These are phyloP conservation scores for Penicillium riverlandense DNA, from an alignment of 495 filamentous ascomycete species.

Conservation along the genomic window DNA sequence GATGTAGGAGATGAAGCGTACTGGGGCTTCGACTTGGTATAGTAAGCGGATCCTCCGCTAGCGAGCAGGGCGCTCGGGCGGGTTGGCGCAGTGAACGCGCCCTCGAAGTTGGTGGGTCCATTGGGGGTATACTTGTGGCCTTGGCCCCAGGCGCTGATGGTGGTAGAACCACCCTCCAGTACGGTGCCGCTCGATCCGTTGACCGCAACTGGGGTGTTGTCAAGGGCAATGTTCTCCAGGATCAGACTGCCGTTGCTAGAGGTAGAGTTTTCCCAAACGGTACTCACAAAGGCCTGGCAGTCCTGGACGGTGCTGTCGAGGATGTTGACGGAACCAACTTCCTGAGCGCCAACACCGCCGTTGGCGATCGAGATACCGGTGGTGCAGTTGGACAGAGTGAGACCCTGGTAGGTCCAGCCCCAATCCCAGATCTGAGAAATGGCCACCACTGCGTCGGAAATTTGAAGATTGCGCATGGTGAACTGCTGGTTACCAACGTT, in stretches of 20 bases:
- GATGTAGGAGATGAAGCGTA: slow-evolving; percentile 42
- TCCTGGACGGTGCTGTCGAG: slow-evolving; percentile 55
- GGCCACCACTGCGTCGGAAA: slow-evolving; percentile 55
- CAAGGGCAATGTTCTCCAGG: slow-evolving; percentile 62
- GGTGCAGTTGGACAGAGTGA: slow-evolving; percentile 42
- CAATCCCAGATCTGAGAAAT: slow-evolving; percentile 55
- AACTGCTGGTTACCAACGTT: slow-evolving; percentile 75
- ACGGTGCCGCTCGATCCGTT: slow-evolving; percentile 43
- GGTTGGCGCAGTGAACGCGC: slow-evolving; percentile 22
- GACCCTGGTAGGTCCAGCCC: slow-evolving; percentile 49
- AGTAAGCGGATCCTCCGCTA: slow-evolving; percentile 33
- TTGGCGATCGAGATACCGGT: slow-evolving; percentile 43
- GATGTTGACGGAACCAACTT: slow-evolving; percentile 43
- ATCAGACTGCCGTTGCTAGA: slow-evolving; percentile 47
- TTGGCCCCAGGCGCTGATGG: slow-evolving; percentile 48
- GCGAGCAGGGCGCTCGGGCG: slow-evolving; percentile 32
- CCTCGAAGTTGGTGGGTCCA: slow-evolving; percentile 36
- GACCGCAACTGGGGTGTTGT: slow-evolving; percentile 53
- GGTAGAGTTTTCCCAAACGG: slow-evolving; percentile 33
- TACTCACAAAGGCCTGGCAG: slow-evolving; percentile 57
- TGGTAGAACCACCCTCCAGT: slow-evolving; percentile 51
- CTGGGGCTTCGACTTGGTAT: slow-evolving; percentile 47
- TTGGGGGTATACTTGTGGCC: slow-evolving; percentile 43
- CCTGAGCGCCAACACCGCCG: slow-evolving; percentile 25
- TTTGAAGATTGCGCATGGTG: slow-evolving; percentile 66